A percentile compares a stretch with the other conserved stretches of the same genome.
Conservation (phyloP, 495 filamentous ascomycete genomes). For the Hypoxylon cercidicola region DNA sequence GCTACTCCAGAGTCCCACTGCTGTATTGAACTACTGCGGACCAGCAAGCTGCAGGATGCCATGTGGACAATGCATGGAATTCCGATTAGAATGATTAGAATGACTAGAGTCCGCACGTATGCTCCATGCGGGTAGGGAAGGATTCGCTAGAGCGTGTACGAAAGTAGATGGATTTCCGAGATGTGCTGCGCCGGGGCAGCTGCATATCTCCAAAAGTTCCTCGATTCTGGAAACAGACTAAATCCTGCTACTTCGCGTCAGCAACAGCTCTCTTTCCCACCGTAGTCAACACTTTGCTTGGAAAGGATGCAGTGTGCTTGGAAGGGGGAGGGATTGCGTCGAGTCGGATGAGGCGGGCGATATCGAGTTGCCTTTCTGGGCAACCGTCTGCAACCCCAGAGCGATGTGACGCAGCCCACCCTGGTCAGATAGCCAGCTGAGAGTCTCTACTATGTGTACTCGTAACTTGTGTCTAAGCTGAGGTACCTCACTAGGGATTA, state of each 20-base stretch:
- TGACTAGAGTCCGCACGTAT: slow-evolving; percentile 5
- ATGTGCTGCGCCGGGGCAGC: slow-evolving; percentile 8
- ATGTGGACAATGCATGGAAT: slow-evolving; percentile 33
- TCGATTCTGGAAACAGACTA: slow-evolving; percentile 16
- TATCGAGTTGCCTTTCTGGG: slow-evolving; percentile 26
- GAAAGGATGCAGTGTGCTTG: not conserved
- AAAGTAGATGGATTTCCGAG: slow-evolving; percentile 12
- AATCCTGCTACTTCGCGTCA: slow-evolving; percentile 10
- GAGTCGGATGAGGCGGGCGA: slow-evolving; percentile 4
- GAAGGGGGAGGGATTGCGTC: not conserved
- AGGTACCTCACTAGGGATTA: not conserved
- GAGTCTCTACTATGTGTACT: slow-evolving; percentile 11
- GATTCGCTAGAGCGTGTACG: slow-evolving; percentile 14
- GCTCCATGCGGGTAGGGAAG: slow-evolving; percentile 8
- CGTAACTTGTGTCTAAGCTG: slow-evolving; percentile 3
- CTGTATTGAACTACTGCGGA: slow-evolving; percentile 1
- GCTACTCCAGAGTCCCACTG: not conserved
- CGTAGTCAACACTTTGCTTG: not conserved
- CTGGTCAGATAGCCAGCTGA: slow-evolving; percentile 2
- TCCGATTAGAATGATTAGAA: not conserved
- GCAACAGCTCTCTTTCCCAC: slow-evolving; percentile 4
- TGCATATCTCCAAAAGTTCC: slow-evolving; percentile 21
- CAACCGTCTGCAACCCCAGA: slow-evolving; percentile 3
- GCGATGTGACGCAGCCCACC: slow-evolving; percentile 19
- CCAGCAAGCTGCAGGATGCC: slow-evolving; percentile 16